Evolutionary conservation across 306 rosid genomes (phyloP).

Genomic region (Trifolium subterraneum): DNA sequence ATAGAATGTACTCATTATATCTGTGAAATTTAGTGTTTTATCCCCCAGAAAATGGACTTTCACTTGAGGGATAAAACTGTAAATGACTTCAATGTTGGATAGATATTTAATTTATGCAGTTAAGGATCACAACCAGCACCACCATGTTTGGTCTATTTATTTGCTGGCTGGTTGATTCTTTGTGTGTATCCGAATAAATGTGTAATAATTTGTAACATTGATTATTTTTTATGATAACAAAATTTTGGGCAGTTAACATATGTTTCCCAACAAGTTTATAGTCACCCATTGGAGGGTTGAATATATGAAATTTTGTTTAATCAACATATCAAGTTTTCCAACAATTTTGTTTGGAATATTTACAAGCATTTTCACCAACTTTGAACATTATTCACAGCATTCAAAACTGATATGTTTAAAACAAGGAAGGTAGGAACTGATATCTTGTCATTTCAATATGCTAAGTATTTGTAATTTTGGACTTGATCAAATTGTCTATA

Average conservation of each 20-base stretch:
- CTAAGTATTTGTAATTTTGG: no score
- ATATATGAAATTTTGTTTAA: not conserved
- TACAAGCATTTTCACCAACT: no score
- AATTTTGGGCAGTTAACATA: slow-evolving; percentile 27
- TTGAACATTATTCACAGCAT: no score
- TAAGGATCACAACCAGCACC: slow-evolving; percentile 49
- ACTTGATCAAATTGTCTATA: no score
- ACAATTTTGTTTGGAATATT: no score
- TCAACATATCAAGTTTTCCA: not conserved
- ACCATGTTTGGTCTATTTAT: slow-evolving; percentile 34
- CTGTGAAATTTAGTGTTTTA: slow-evolving; percentile 28
- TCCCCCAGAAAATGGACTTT: slow-evolving; percentile 20
- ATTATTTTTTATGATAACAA: slow-evolving; percentile 39
- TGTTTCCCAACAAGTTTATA: slow-evolving; percentile 1
- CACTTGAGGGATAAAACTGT: slow-evolving; percentile 35
- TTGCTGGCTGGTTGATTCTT: slow-evolving; percentile 47
- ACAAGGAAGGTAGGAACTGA: no score
- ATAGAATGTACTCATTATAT: slow-evolving; percentile 8
- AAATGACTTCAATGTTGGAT: slow-evolving; percentile 40
- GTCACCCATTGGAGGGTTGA: not conserved
- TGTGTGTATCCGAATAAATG: slow-evolving; percentile 44
- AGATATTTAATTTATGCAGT: slow-evolving; percentile 40
- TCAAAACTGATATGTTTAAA: no score
- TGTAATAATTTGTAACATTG: slow-evolving; percentile 51
- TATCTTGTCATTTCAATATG: no score